A percentile compares a stretch with the other conserved stretches of the same genome.
Evolutionary conservation across 2,329 filamentous ascomycete genomes (phyloP).

Genomic region (Penicillium sp.): DNA sequence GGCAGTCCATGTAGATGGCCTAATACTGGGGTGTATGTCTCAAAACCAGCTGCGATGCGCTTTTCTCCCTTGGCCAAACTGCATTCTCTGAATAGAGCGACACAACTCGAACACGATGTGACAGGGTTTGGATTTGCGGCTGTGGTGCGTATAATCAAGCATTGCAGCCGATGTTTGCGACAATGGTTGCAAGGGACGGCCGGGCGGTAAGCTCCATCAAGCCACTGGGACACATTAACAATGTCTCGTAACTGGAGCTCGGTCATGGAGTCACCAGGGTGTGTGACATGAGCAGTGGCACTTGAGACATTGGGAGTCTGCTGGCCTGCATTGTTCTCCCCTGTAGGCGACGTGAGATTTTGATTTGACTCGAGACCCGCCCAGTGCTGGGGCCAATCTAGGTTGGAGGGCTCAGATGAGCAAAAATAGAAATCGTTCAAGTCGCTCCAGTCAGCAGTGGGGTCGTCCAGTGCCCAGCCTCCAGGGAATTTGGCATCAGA

Average conservation of each 20-base stretch:
- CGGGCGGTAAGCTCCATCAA: slow-evolving; percentile 48
- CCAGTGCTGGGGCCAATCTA: slow-evolving; percentile 15
- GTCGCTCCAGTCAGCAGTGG: slow-evolving; percentile 1
- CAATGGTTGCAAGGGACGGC: slow-evolving; percentile 50
- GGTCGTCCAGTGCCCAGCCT: slow-evolving; percentile 9
- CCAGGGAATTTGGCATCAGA: slow-evolving; percentile 4
- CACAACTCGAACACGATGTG: slow-evolving; percentile 54
- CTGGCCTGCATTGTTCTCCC: background rate
- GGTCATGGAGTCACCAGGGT: background rate
- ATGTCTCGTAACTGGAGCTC: slow-evolving; percentile 6
- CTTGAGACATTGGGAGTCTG: background rate
- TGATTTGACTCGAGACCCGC: slow-evolving; percentile 5
- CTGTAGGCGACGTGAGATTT: background rate
- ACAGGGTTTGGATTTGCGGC: slow-evolving; percentile 53
- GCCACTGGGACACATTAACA: slow-evolving; percentile 35
- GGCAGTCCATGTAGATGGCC: slow-evolving; percentile 54
- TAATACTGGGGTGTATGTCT: slow-evolving; percentile 51
- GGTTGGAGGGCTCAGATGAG: slow-evolving; percentile 8
- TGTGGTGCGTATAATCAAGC: slow-evolving; percentile 52
- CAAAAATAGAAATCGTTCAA: slow-evolving; percentile 19
- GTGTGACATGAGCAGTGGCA: background rate
- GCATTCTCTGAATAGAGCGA: slow-evolving; percentile 54
- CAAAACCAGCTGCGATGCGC: slow-evolving; percentile 49
- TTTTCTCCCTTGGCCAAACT: slow-evolving; percentile 52
- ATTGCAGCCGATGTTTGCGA: slow-evolving; percentile 49